phyloP scores from a whole-genome alignment of 139 green algal species.

The Picochlorum sp. region DNA sequence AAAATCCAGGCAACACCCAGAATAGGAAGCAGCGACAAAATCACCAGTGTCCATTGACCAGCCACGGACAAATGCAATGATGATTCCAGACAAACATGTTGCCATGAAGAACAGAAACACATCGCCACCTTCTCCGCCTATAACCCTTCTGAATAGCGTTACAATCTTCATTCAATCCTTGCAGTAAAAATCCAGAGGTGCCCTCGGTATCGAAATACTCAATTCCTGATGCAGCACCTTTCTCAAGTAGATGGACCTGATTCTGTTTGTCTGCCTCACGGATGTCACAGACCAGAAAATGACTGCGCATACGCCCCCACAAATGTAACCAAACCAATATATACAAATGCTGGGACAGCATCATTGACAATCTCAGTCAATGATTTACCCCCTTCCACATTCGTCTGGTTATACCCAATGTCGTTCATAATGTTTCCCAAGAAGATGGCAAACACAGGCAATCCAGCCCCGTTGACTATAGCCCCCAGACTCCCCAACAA shows the following conservation, averaged over 20 bases:
- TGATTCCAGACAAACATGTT: conserved; percentile 32
- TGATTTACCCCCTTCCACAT: neutral
- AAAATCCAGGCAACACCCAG: conserved; percentile 37
- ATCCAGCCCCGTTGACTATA: conserved; percentile 21
- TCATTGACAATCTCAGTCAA: conserved; percentile 13
- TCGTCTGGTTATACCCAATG: conserved; percentile 10
- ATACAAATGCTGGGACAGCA: too few species aligned
- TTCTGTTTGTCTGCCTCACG: conserved; percentile 21
- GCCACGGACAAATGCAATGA: conserved; percentile 47
- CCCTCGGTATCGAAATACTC: conserved; percentile 70
- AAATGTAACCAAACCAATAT: conserved; percentile 40
- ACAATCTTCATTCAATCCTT: conserved; percentile 68
- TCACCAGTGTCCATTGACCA: conserved; percentile 81
- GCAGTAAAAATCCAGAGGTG: conserved; percentile 47
- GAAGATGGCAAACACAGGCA: conserved; percentile 55
- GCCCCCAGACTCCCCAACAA: conserved; percentile 11
- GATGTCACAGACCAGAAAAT: conserved; percentile 30
- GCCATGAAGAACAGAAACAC: conserved; percentile 27
- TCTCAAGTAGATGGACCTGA: conserved; percentile 40
- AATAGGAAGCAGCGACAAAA: conserved; percentile 54
- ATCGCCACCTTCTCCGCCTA: conserved; percentile 48
- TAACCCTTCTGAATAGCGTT: conserved; percentile 45
- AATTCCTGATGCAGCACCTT: conserved; percentile 74
- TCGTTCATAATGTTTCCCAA: conserved; percentile 51
- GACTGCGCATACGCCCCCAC: conserved; percentile 31